phyloP scores from a whole-genome alignment of 345 rosid genomes.

The Pelargonium nanum region DNA sequence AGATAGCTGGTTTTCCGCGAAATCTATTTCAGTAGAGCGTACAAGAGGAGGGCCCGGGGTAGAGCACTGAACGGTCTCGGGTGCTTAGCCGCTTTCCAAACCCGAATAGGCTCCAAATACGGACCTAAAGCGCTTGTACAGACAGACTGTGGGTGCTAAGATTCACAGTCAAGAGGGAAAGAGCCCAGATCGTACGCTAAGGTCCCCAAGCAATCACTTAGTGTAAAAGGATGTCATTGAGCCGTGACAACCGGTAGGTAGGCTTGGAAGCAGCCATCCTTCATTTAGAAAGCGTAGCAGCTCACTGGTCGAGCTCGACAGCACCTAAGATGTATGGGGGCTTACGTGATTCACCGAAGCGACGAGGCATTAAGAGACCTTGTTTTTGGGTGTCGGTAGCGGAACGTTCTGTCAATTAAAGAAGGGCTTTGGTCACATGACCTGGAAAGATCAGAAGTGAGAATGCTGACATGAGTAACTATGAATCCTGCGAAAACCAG shows the following conservation, averaged over 20 bases:
- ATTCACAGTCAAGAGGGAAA: background rate
- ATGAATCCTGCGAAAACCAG: background rate
- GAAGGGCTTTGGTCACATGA: background rate
- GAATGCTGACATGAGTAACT: background rate
- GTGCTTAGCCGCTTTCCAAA: too few relatives aligned
- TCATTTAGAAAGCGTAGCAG: conserved; percentile 13
- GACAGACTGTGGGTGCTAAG: background rate
- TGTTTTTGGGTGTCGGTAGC: background rate
- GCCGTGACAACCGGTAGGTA: conserved; percentile 3
- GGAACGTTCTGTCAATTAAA: background rate
- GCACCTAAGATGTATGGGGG: conserved; percentile 12
- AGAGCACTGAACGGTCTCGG: too few relatives aligned
- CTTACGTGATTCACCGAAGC: background rate
- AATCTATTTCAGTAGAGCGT: too few relatives aligned
- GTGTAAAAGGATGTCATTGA: conserved; percentile 10
- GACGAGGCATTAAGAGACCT: too few relatives aligned
- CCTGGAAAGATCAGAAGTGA: background rate
- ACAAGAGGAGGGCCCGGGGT: too few relatives aligned
- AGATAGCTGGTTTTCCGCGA: conserved; percentile 3
- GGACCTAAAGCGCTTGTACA: background rate
- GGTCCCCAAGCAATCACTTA: conserved; percentile 13
- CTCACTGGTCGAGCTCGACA: conserved; percentile 14
- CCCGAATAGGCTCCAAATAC: background rate
- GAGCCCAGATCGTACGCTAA: background rate
- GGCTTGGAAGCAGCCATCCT: conserved; percentile 11